A percentile compares a stretch with the other conserved stretches of the same genome.
phyloP scores from a whole-genome alignment of 2,329 filamentous ascomycete genomes.

The Eutypa lata region DNA sequence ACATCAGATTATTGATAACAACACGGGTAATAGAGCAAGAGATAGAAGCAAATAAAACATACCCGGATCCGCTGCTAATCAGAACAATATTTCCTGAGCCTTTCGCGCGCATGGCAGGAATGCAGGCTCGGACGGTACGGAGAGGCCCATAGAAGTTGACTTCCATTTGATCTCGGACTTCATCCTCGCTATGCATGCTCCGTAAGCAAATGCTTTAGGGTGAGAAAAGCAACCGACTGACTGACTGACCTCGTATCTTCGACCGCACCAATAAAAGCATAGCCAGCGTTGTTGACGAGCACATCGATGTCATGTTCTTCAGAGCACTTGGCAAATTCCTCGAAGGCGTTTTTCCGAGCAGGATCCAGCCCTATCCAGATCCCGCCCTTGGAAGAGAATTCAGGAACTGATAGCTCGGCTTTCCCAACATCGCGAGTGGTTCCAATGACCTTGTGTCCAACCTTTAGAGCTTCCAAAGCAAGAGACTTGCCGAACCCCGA shows the following conservation, averaged over 20 bases:
- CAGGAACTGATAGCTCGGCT: constrained; percentile 9
- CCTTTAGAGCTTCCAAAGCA: constrained; percentile 30
- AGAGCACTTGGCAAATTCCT: constrained; percentile 17
- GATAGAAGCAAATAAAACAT: not conserved
- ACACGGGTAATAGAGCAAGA: not conserved
- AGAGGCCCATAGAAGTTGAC: constrained; percentile 53
- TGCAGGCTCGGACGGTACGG: constrained; percentile 41
- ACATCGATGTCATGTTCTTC: constrained; percentile 7
- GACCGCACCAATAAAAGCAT: constrained; percentile 24
- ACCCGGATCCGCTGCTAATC: constrained; percentile 15
- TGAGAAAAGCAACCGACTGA: not conserved
- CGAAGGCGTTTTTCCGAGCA: constrained; percentile 13
- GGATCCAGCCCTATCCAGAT: constrained; percentile 24
- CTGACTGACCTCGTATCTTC: constrained; percentile 24
- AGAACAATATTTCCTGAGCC: constrained; percentile 11
- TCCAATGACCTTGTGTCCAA: constrained; percentile 40
- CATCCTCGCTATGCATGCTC: constrained; percentile 20
- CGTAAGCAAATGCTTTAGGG: not conserved
- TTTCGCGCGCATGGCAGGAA: constrained; percentile 10
- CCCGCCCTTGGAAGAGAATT: constrained; percentile 20
- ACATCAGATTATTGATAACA: no score
- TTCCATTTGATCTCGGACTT: constrained; percentile 39
- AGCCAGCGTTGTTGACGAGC: constrained; percentile 21
- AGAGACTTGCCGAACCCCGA: constrained; percentile 39
- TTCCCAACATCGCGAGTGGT: constrained; percentile 31